These are phyloP conservation scores for Eremochloa ophiuroides DNA, from an alignment of 176 grass and related monocot species.

Conservation along the genomic window DNA sequence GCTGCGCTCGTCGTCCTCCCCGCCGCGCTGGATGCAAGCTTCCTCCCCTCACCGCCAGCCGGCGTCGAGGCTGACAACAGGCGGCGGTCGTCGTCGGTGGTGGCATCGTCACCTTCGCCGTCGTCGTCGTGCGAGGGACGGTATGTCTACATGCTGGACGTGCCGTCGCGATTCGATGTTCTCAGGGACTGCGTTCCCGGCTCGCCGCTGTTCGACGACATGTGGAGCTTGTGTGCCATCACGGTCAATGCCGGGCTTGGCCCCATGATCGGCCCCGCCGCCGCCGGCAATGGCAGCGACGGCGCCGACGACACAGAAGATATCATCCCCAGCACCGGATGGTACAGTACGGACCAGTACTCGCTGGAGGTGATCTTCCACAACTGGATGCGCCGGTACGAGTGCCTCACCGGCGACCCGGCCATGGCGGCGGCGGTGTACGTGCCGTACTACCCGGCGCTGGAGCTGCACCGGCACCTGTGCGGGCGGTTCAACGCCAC, in stretches of 20 bases:
- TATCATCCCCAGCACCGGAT: constrained; percentile 30
- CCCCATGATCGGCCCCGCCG: not conserved
- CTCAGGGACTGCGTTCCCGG: constrained; percentile 25
- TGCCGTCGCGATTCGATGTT: constrained; percentile 30
- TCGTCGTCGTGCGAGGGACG: constrained; percentile 18
- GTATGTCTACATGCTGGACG: constrained; percentile 34
- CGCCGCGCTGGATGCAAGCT: not conserved
- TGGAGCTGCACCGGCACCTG: constrained; percentile 54
- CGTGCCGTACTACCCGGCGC: constrained; percentile 59
- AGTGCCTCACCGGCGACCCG: constrained; percentile 48
- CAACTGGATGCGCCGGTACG: constrained; percentile 63
- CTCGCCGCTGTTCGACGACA: constrained; percentile 17
- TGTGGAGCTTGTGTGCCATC: constrained; percentile 25
- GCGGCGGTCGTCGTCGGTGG: not conserved
- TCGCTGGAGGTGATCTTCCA: constrained; percentile 69
- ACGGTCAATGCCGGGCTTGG: constrained; percentile 41
- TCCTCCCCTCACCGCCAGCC: not conserved
- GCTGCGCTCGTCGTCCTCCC: constrained; percentile 10
- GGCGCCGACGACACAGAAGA: not conserved
- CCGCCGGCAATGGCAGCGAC: not conserved
- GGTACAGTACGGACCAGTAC: constrained; percentile 70
- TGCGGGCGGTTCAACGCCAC: constrained; percentile 48
- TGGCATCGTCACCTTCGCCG: no score
- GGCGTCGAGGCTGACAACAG: not conserved
- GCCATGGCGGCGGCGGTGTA: constrained; percentile 45